Conservation (phyloP, 2,329 filamentous ascomycete genomes). For the Lecanosticta acicola region DNA sequence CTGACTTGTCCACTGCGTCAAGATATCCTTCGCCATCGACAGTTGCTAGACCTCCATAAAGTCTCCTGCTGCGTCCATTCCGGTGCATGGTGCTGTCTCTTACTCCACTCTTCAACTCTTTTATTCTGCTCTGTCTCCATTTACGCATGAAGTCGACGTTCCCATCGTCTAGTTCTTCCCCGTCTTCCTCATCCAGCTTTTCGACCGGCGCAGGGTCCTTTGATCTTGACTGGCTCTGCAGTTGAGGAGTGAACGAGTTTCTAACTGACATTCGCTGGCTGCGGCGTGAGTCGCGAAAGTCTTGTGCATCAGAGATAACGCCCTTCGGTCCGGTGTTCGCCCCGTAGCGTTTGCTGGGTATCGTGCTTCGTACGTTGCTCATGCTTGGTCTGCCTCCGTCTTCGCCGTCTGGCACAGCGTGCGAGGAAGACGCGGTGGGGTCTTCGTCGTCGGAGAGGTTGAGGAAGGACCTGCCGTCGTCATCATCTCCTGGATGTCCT, state of each 20-base stretch:
- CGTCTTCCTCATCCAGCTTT: slow-evolving; percentile 35
- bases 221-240: slow-evolving; percentile 14
- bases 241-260: slow-evolving; percentile 16
- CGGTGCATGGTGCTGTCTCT: slow-evolving; percentile 56
- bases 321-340: slow-evolving; percentile 78
- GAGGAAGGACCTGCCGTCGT: slow-evolving; percentile 34
- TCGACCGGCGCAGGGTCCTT: slow-evolving; percentile 11
- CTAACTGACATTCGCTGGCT: slow-evolving; percentile 27
- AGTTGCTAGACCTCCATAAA: slow-evolving; percentile 72
- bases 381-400: slow-evolving; percentile 34
- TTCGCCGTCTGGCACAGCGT: slow-evolving; percentile 36
- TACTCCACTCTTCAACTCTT: slow-evolving; percentile 62
- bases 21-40: slow-evolving; percentile 90
- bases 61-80: slow-evolving; percentile 49
- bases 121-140: slow-evolving; percentile 76
- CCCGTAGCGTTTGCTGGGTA: slow-evolving; percentile 59
- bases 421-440: slow-evolving; percentile 51
- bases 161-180: slow-evolving; percentile 58
- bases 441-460: slow-evolving; percentile 43
- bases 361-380: slow-evolving; percentile 38
- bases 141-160: slow-evolving; percentile 76
- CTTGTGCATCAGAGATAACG: slow-evolving; percentile 76
- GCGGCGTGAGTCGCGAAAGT: slow-evolving; percentile 50
- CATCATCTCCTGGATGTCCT: slow-evolving; percentile 46
- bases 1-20: slow-evolving; percentile 91